Evolutionary conservation across 306 rosid genomes (phyloP).

Genomic region (Quercus variabilis): DNA sequence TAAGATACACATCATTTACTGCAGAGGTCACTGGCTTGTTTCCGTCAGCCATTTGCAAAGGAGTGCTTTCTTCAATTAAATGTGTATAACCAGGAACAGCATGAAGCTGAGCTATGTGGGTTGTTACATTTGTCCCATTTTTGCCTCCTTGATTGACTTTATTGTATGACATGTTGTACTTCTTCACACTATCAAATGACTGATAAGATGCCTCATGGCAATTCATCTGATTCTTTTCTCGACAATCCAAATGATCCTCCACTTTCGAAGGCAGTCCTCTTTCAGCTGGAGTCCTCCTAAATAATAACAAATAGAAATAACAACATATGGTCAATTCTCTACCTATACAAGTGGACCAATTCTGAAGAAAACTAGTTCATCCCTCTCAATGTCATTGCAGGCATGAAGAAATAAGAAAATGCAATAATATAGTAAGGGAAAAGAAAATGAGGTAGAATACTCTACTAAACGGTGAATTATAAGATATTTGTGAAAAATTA

Average conservation of each 20-base stretch:
- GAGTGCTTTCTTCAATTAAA: constrained; percentile 56
- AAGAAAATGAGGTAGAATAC: neutral
- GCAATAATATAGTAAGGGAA: neutral
- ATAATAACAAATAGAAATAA: constrained; percentile 19
- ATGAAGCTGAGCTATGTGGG: constrained; percentile 54
- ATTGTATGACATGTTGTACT: constrained; percentile 63
- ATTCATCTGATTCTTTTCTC: constrained; percentile 28
- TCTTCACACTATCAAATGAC: constrained; percentile 41
- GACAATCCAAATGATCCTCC: constrained; percentile 27
- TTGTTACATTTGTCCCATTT: constrained; percentile 41
- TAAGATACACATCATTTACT: constrained; percentile 17
- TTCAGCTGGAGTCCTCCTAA: constrained; percentile 56
- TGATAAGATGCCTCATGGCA: constrained; percentile 28
- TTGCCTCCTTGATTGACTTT: constrained; percentile 59
- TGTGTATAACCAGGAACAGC: constrained; percentile 66
- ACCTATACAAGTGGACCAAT: neutral
- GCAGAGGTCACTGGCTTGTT: constrained; percentile 28
- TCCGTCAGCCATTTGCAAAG: constrained; percentile 30
- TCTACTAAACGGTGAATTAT: neutral
- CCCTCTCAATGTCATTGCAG: neutral
- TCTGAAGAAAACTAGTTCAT: neutral
- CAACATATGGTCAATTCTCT: neutral
- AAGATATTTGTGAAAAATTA: neutral
- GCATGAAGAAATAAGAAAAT: neutral
- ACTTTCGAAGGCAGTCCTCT: constrained; percentile 26